Base-by-base conservation (phyloP, 78 protist species). In the Monocercomonoides exilis region DNA sequence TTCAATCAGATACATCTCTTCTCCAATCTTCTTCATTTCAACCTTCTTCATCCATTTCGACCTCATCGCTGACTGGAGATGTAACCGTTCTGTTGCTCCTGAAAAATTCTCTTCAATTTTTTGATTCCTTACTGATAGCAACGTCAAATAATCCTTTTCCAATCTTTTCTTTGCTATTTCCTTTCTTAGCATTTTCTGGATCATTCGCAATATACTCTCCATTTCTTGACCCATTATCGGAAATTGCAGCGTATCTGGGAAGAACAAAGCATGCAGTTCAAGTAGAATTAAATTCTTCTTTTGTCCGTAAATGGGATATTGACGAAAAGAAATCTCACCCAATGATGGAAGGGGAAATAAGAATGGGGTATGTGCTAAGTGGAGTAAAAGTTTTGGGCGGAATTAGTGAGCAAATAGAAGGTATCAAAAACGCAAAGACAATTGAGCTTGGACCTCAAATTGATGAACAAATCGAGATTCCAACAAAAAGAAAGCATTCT, bases 291-390 rank as follows among this genome's bases (percentile, higher is more conserved):
- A 1, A 11, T 36, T 85, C 84, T 41, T 11, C 89, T n/a, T 82
- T 3, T 29, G 32, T 84, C 87, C 2, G 91, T 1, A 86, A 89
- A 45, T 5, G 80, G 77, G 89, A 89, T 43, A 87, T 89, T 45
- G 84, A 77, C 5, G 80, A 45, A 11, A 63, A 11, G 87, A 11
- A 89, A 21, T 86, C 91, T n/a, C 91, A 89, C 46, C 91, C 91
- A 45, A 41, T 38, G 2, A 80, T 85, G 3, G 79, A 77, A 45
- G 86, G 44, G 82, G 11, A 21, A 21, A 1, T 2, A 2, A 34
- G 89, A 32, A 84, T 88, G 4, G 91, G 91, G 34, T 89, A 36
- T 44, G 3, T 89, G 36, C 80, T 89, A 35, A 42, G 86, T 2
- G 91, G 79, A 2, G 4, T 87, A 3, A 35, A 42, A 86, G 87